Evolutionary conservation across 345 rosid genomes (phyloP).

Genomic region (Brassica napus): DNA sequence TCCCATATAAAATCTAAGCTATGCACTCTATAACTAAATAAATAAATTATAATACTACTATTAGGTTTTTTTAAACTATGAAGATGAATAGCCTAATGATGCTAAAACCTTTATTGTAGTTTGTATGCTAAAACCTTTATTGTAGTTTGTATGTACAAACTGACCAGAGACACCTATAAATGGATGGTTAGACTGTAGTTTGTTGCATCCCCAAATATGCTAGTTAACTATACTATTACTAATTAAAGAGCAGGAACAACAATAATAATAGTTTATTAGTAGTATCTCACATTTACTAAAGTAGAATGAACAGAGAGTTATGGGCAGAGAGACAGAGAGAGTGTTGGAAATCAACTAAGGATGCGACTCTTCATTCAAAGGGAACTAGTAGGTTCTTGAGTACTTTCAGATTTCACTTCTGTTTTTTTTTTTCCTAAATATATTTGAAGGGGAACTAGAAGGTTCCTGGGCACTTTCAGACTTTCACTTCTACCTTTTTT

Average conservation of each 20-base stretch:
- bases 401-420: background rate
- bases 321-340: conserved; percentile 18
- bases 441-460: background rate
- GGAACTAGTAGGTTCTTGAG: conserved; percentile 4
- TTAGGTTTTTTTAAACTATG: background rate
- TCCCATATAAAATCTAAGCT: conserved; percentile 4
- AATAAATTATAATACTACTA: background rate
- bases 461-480: background rate
- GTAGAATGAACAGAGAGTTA: background rate
- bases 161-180: conserved; percentile 30
- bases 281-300: background rate
- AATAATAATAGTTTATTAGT: background rate
- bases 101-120: conserved; percentile 18
- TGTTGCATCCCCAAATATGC: background rate
- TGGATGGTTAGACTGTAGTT: conserved; percentile 7
- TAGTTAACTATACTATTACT: conserved; percentile 5
- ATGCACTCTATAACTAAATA: background rate
- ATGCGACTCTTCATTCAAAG: conserved; percentile 20
- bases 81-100: conserved; percentile 16
- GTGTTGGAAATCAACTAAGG: conserved; percentile 36
- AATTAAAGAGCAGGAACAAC: conserved; percentile 9
- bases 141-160: conserved; percentile 18
- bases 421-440: background rate
- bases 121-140: conserved; percentile 14
- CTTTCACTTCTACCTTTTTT: conserved; percentile 1